Base-by-base conservation (phyloP, 768 basidiomycete species). In the Tephrocybe rancida region DNA sequence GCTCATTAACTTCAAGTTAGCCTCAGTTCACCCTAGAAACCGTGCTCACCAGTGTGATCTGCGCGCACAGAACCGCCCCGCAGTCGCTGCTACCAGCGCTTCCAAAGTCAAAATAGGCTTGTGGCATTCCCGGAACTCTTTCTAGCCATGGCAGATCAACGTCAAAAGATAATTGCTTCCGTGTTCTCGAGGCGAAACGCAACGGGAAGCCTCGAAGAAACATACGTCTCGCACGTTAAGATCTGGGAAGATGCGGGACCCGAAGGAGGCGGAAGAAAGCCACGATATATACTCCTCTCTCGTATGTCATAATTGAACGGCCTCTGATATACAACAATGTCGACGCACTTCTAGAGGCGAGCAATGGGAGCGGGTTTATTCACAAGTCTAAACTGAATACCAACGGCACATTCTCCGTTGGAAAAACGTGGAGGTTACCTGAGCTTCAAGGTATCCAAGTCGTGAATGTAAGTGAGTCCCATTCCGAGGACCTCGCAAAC, bases 331-430 rank as follows among this genome's bases (percentile, higher is more conserved):
- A 42, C 6, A 52, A 19, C 44, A 48, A 44, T 32, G 38, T 54
- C 38, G 49, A 65, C 54, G 38, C 44, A 24, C 39, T 44, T 41
- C 18, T 64, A 90, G 88, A 86, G 73, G 75, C 85, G 3, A 73
- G 67, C 55, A 81, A 81, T 59, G 84, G 85, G 22, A 71, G 76
- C 43, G 87, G 87, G 1, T 84, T 86, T 67, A 82, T 99, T 18
- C 95, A 99, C 81, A 99, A 99, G 73, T 94, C 95, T 1, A 98
- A 98, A 73, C 75, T 92, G 59, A 98, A 99, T 67, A 86, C 88
- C 38, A 98, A 98, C 65, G 88, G 91, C 29, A 83, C 92, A 0
- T 98, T 96, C 71, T 97, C 94, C 7, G 92, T 98, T 44, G 97
- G 97, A 5, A 99, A 99, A 76, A 93, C 96, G 1, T 99, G 97